Base-by-base conservation (phyloP, 176 grass and related monocot species). In the Eragrostis nindensis region DNA sequence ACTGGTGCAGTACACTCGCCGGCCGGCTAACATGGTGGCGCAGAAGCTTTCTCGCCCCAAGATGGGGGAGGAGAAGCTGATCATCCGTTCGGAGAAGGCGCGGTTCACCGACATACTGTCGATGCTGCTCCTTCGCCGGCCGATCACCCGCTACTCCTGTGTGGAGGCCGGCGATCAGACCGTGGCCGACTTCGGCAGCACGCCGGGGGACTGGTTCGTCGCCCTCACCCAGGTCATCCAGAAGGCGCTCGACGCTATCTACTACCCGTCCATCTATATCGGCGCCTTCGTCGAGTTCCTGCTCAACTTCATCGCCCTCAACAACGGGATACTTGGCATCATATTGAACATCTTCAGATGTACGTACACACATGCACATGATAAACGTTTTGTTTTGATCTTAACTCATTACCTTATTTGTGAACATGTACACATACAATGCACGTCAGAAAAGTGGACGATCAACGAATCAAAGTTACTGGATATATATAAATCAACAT, bases 251-350 rank as follows among this genome's bases (percentile, higher is more conserved):
- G 55, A 2, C 0, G 26, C 18, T 48, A 64, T 50, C 11, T 80
- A 85, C 40, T 70, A 45, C 6, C 92, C 92, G 1, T 26, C 87
- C 4, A 77, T 82, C 40, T 68, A 25, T 4, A 2, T 70, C 26
- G 92, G 92, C 22, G 10, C 18, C 71, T 13, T 73, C 49, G 27
- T 84, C 42, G 92, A 94, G 83, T 86, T 86, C 66, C 1, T 89
- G 26, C 62, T 91, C 41, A 94, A 94, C 89, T 84, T 94, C 66
- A 1, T 94, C 54, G 50, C 80, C 1, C 86, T 94, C 64, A 91
- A 94, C 78, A 87, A 87, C 6, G 92, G 92, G 15, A 27, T 94
- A 16, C 54, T 88, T 30, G 79, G 88, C 80, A 78, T 94, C 73
- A 11, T 94, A 14, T 71, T 56, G 83, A 92, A 76, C 64, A 27